Base-by-base conservation (phyloP, 371 early-diverging fungal species). In the Rhizopus stolonifer region DNA sequence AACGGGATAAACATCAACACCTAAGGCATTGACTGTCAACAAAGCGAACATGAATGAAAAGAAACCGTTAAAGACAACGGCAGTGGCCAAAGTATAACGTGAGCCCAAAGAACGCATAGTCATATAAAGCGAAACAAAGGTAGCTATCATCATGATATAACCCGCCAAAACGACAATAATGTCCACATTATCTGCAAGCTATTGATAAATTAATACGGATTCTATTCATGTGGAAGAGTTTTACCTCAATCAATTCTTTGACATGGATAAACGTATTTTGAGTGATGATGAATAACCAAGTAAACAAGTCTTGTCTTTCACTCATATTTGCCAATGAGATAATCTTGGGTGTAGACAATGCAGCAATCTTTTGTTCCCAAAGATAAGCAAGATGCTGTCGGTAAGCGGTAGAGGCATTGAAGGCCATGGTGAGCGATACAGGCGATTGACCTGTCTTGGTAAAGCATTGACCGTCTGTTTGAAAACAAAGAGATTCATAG, bases 31-130 rank as follows among this genome's bases (percentile, higher is more conserved):
- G 24, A 86, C 81, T 1, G 88, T 82, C 45, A 81, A 68, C 22
- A 91, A 74, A 11, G 91, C 87, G 48, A 86, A 82, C 67, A 92
- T 80, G 50, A 96, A 87, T 0, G 95, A 85, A 61, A 86, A 86
- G 43, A 88, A 80, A 0, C 94, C 87, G 45, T 84, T 86, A 44
- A 80, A 53, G 14, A 88, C 44, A 13, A 88, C 81, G 46, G 86
- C 77, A 22, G 77, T 77, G 11, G 79, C 82, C 39, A 96, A 78
- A 3, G 92, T 85, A 55, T 87, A 86, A 49, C 84, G 81, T 10
- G 94, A 94, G 19, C 94, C 95, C 60, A 93, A 78, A 17, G 83
- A 78, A 49, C 92, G 82, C 93, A 96, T 90, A 58, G 90, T 94
- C 46, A 82, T 67, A 48, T 92, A 94, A 17, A 94, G 78, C 31